phyloP scores from a whole-genome alignment of 192 early-diverging fungal genomes.

The Gonapodya prolifera region DNA sequence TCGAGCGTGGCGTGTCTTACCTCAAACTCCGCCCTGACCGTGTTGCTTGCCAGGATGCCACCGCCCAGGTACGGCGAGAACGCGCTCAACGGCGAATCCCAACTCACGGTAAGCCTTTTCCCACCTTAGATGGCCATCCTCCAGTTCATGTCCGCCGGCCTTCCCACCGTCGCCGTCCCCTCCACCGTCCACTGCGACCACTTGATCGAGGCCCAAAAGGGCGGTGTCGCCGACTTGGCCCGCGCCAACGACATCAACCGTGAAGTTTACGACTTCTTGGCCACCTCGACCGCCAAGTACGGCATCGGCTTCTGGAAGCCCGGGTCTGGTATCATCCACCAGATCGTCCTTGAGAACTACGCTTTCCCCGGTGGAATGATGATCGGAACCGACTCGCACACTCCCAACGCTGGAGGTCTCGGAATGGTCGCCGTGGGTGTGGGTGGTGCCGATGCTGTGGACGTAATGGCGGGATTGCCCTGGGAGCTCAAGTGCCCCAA shows the following conservation, averaged over 20 bases:
- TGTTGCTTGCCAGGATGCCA: conserved; percentile 98
- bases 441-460: conserved; percentile 97
- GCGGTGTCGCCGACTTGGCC: conserved; percentile 68
- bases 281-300: conserved; percentile 75
- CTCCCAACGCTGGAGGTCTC: conserved; percentile 94
- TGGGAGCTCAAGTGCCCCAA: conserved; percentile 99
- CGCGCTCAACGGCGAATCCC: background rate
- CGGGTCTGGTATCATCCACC: conserved; percentile 87
- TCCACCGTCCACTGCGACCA: too few species aligned
- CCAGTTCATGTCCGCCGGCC: conserved; percentile 92
- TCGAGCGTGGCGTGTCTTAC: conserved; percentile 82
- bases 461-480: conserved; percentile 95
- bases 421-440: conserved; percentile 95
- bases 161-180: conserved; percentile 74
- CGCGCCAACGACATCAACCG: conserved; percentile 77
- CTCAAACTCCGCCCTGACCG: conserved; percentile 95
- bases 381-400: conserved; percentile 97
- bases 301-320: conserved; percentile 93
- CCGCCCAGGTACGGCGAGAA: conserved; percentile 52
- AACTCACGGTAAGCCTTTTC: too few species aligned
- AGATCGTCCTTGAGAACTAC: conserved; percentile 98
- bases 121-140: conserved; percentile 67
- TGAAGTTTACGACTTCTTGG: conserved; percentile 89
- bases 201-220: conserved; percentile 83
- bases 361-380: conserved; percentile 90